phyloP scores from a whole-genome alignment of 148 eudicot species.

The Selenicereus undatus region DNA sequence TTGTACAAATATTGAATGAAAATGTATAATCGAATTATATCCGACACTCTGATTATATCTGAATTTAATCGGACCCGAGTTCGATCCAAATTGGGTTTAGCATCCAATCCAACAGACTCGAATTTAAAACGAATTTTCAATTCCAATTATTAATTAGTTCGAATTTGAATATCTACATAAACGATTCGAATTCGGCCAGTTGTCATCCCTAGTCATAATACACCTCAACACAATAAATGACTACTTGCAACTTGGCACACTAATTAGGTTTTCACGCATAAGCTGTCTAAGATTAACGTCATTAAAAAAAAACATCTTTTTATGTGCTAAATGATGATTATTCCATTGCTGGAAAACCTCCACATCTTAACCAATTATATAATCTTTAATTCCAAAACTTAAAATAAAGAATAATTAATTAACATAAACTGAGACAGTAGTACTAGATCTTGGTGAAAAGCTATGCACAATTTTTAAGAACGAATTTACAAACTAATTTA shows the following conservation, averaged over 20 bases:
- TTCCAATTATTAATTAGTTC: too few species aligned
- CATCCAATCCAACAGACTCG: too few species aligned
- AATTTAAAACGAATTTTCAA: too few species aligned
- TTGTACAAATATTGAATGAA: too few species aligned
- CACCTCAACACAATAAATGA: neutral
- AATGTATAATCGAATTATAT: too few species aligned
- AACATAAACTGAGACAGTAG: too few species aligned
- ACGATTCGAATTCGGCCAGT: too few species aligned
- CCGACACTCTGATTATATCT: too few species aligned
- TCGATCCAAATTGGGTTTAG: too few species aligned
- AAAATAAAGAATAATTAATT: neutral
- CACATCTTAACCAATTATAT: conserved; percentile 10
- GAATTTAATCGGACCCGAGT: too few species aligned
- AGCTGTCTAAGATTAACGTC: conserved; percentile 7
- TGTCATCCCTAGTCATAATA: too few species aligned
- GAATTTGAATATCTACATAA: too few species aligned
- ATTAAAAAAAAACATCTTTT: neutral
- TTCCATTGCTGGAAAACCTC: neutral
- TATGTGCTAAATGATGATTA: neutral
- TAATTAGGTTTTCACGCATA: neutral
- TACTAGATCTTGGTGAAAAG: neutral
- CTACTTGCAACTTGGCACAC: neutral
- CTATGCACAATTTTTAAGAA: neutral
- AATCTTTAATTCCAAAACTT: neutral
- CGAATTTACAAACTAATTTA: neutral